phyloP scores from a whole-genome alignment of 768 basidiomycete species.

The Sistotremastrum niveocremeum region DNA sequence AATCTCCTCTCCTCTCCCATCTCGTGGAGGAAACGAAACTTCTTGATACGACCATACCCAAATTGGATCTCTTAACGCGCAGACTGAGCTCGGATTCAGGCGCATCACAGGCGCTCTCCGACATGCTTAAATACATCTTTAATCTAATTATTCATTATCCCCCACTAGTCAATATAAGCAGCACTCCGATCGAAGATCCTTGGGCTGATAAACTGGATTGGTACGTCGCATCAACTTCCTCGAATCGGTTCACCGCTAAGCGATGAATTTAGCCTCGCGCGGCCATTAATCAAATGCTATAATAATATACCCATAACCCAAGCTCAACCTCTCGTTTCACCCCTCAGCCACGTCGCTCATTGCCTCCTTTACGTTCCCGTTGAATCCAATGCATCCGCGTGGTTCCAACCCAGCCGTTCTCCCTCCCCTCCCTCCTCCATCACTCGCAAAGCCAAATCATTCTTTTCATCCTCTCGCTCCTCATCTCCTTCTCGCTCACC shows the following conservation, averaged over 20 bases:
- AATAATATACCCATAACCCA: not conserved
- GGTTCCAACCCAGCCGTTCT: conserved; percentile 29
- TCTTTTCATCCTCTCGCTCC: conserved; percentile 24
- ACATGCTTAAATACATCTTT: conserved; percentile 75
- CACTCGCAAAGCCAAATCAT: conserved; percentile 29
- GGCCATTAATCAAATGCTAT: not conserved
- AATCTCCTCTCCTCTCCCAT: conserved; percentile 37
- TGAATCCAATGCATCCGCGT: too few species aligned
- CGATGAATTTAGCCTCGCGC: conserved; percentile 17
- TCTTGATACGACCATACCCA: conserved; percentile 45
- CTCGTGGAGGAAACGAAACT: conserved; percentile 50
- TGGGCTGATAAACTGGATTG: conserved; percentile 18
- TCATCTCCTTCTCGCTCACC: conserved; percentile 31
- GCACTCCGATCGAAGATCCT: conserved; percentile 10
- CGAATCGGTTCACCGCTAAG: conserved; percentile 32
- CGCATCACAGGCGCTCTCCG: conserved; percentile 62
- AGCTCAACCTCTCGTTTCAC: not conserved
- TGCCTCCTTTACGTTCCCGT: conserved; percentile 10
- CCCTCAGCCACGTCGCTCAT: conserved; percentile 10
- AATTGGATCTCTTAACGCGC: conserved; percentile 42
- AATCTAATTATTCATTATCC: conserved; percentile 76
- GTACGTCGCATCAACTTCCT: conserved; percentile 21
- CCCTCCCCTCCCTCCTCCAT: conserved; percentile 35
- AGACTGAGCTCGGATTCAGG: conserved; percentile 39
- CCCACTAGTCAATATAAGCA: conserved; percentile 18